phyloP scores from a whole-genome alignment of 495 filamentous ascomycete species.

The Lasiosphaeris hirsuta region DNA sequence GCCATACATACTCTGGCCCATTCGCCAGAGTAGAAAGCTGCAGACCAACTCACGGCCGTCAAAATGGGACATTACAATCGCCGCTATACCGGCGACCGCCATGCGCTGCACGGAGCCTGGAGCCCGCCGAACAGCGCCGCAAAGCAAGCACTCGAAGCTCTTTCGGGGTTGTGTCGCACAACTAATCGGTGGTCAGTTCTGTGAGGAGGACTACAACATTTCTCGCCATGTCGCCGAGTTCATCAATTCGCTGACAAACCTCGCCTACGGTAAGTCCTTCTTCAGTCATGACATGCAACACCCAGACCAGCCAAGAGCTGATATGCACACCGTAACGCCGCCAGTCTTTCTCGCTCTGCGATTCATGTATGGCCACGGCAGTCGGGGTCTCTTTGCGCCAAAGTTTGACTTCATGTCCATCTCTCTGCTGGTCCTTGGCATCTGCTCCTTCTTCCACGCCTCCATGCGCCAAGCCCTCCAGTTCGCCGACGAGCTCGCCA shows the following conservation, averaged over 20 bases:
- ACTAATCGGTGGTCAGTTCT: constrained; percentile 17
- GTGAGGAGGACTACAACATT: constrained; percentile 50
- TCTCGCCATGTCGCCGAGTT: constrained; percentile 54
- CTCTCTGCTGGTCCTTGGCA: constrained; percentile 51
- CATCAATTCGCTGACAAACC: constrained; percentile 54
- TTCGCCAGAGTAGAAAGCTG: no score
- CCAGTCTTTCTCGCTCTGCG: constrained; percentile 28
- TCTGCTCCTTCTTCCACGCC: constrained; percentile 54
- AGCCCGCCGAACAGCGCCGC: constrained; percentile 31
- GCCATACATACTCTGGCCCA: no score
- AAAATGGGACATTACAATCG: constrained; percentile 28
- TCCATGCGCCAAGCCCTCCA: constrained; percentile 53
- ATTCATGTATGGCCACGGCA: constrained; percentile 12
- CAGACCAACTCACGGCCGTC: no score
- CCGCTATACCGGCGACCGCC: constrained; percentile 20
- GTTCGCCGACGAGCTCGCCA: constrained; percentile 55
- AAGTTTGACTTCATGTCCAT: constrained; percentile 27
- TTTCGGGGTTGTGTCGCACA: not conserved
- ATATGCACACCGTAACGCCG: not conserved
- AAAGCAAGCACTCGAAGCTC: constrained; percentile 20
- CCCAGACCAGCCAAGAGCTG: not conserved
- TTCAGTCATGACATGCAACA: not conserved
- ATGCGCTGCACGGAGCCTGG: constrained; percentile 22
- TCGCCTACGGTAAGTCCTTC: constrained; percentile 42
- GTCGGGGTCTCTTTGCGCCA: constrained; percentile 1